Base-by-base conservation (phyloP, 768 basidiomycete genomes). In the Kwoniella pini region DNA sequence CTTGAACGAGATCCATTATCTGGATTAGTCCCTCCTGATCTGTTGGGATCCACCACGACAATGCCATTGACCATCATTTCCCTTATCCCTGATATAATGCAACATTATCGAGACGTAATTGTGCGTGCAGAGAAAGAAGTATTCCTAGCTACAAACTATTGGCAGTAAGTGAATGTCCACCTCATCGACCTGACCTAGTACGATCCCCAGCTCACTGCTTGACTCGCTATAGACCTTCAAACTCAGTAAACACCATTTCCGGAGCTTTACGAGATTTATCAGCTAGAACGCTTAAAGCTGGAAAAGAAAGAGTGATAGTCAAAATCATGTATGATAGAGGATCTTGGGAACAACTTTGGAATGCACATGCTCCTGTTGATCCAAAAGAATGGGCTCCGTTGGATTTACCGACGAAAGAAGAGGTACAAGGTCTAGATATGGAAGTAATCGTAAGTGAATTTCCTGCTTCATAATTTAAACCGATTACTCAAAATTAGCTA, bases 311-410 rank as follows among this genome's bases (percentile, higher is more conserved):
- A 60, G 81, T 85, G 15, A 80, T 88, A 52, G 83, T 87, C 66
- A 88, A 88, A 76, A 65, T 88, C 71, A 83, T 87, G 65, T 88
- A 87, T 73, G 87, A 88, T 68, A 82, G 87, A 60, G 88, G 86
- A 1, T 83, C 82, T 48, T 77, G 83, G 62, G 82, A 83, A 72
- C 86, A 87, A 63, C 64, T 79, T 13, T 80, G 64, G 79, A 82
- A 74, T 81, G 81, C 71, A 1, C 86, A 84, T 58, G 76, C 83
- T 15, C 58, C 78, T 10, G 85, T 86, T 19, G 71, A 77, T 5
- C 80, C 81, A 4, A 74, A 79, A 10, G 83, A 81, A 50, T 85
- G 83, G 81, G 49, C 80, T 73, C 65, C 81, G 44, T 80, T 88
- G 22, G 80, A 82, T 54, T 72, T 86, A 0, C 87, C 87, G 0